phyloP scores from a whole-genome alignment of 1,284 basidiomycete species.

The Malassezia equina region DNA sequence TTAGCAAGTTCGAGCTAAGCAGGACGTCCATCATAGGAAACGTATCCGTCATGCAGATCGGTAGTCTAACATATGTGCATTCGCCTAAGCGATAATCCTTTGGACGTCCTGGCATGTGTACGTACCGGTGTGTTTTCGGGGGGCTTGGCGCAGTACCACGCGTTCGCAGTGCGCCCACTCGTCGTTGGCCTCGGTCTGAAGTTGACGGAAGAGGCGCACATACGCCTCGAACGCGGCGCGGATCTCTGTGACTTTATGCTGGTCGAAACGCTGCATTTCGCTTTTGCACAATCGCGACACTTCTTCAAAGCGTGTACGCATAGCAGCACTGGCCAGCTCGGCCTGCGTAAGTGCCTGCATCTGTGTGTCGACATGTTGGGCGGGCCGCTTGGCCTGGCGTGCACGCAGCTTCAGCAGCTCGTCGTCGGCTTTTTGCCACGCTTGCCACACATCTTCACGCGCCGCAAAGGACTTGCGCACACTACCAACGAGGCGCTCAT shows the following conservation, averaged over 20 bases:
- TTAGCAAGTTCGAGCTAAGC: not conserved
- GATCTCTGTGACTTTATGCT: constrained; percentile 81
- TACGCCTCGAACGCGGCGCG: constrained; percentile 66
- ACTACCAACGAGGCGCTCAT: constrained; percentile 76
- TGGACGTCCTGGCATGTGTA: not conserved
- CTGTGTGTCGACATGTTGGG: constrained; percentile 40
- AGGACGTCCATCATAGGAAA: constrained; percentile 10
- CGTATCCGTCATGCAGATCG: constrained; percentile 9
- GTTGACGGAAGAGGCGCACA: constrained; percentile 67
- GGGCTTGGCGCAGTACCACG: constrained; percentile 26
- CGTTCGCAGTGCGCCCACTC: constrained; percentile 34
- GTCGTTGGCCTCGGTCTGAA: constrained; percentile 63
- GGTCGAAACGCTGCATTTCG: constrained; percentile 86
- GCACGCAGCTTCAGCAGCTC: constrained; percentile 65
- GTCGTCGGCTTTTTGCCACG: constrained; percentile 66
- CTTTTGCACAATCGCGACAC: constrained; percentile 75
- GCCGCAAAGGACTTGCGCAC: constrained; percentile 81
- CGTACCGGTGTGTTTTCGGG: not conserved
- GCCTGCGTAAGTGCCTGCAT: constrained; percentile 24
- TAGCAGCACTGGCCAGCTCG: constrained; percentile 23
- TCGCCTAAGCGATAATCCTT: constrained; percentile 14
- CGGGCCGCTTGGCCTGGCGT: constrained; percentile 66
- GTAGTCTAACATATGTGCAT: constrained; percentile 21
- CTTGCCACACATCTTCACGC: constrained; percentile 68
- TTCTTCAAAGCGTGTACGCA: constrained; percentile 72